Evolutionary conservation across 2,329 filamentous ascomycete genomes (phyloP).

Genomic region (Dactylellina parvicollis): DNA sequence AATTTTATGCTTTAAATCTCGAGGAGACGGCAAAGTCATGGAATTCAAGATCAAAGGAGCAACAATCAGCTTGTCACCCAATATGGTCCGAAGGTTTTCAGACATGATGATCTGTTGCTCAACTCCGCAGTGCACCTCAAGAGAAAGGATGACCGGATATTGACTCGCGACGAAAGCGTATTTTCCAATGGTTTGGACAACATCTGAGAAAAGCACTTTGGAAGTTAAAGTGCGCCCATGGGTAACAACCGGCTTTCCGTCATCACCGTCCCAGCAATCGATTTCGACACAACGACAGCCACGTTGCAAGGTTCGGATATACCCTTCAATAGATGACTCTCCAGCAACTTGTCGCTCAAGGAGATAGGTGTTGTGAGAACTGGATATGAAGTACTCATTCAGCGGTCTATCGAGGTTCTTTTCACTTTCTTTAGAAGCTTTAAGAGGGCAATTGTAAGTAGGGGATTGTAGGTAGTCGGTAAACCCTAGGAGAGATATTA

Average conservation of each 20-base stretch:
- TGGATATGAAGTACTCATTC: conserved; percentile 98
- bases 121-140: conserved; percentile 91
- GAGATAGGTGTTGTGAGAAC: conserved; percentile 98
- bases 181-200: conserved; percentile 90
- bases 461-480: conserved; percentile 77
- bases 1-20: conserved; percentile 82
- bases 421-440: conserved; percentile 65
- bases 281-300: conserved; percentile 96
- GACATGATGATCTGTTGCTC: conserved; percentile 89
- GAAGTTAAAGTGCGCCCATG: conserved; percentile 91
- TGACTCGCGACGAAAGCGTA: conserved; percentile 90
- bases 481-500: conserved; percentile 82
- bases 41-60: conserved; percentile 76
- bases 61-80: conserved; percentile 80
- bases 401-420: conserved; percentile 77
- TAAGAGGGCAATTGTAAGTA: conserved; percentile 73
- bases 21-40: conserved; percentile 80
- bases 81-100: conserved; percentile 83
- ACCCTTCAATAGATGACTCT: conserved; percentile 91
- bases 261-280: conserved; percentile 94
- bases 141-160: conserved; percentile 90
- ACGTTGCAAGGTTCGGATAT: conserved; percentile 85
- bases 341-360: conserved; percentile 89
- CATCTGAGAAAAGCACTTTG: conserved; percentile 87
- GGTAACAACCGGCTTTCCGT: conserved; percentile 87